Base-by-base conservation (phyloP, 2,329 filamentous ascomycete genomes). In the Fusarium sarcochroum region DNA sequence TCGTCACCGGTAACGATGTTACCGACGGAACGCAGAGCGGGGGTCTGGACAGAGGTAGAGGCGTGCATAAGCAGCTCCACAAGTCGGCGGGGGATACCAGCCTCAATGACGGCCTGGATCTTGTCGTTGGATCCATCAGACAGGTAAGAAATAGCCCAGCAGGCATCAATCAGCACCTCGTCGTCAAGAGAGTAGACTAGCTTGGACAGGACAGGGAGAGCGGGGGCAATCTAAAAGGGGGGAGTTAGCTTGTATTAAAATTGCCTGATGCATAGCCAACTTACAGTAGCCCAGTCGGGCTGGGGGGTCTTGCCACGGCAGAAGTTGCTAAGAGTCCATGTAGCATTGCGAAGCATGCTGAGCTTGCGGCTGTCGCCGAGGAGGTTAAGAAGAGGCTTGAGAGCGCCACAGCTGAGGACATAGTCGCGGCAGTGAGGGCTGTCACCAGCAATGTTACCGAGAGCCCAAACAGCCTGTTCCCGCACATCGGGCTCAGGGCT, bases 1-100 rank as follows among this genome's bases (percentile, higher is more conserved):
- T 99, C 96, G 79, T 99, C 96, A 72, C 96, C 96, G 42, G 96
- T 99, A 53, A 99, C 96, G 73, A 99, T 99, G 84, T 99, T 99
- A 69, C 96, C 96, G 53, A 99, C 96, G 0, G 96, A 99, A 72
- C 96, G 92, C 58, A 99, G 91, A 47, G 96, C 96, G 44, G 96
- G 96, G 5, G 96, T 99, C 85, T 99, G 96, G 57, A 99, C 96
- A 0, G 96, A 98, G 62, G 96, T 99, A 20, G 96, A 98, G 38
- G 94, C 94, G 79, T 99, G 96, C 92, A 98, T 98, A 70, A 99
- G 89, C 57, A 99, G 89, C 86, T 99, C 96, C 6, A 99, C 96
- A 9, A 99, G 89, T 67, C 96, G 92, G 70, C 96, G 94, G 66
- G 96, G 96, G 68, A 99, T 99, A 72, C 96, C 95, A 44, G 95